phyloP scores from a whole-genome alignment of 2,329 filamentous ascomycete genomes.

The Proliferodiscus dingleyae region DNA sequence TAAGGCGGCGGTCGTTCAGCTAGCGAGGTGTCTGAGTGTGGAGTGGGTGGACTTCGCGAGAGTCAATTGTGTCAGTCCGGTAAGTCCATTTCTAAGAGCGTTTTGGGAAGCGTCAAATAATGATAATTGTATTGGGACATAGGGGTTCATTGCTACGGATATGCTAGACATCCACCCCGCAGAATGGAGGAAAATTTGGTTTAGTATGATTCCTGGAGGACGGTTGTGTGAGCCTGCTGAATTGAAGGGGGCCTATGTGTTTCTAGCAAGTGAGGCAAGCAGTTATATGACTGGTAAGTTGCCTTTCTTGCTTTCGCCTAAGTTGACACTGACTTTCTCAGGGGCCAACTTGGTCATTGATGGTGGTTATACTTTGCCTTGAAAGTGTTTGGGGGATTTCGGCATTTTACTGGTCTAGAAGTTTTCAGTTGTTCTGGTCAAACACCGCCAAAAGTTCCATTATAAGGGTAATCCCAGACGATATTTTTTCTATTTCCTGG shows the following conservation, averaged over 20 bases:
- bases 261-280: constrained; percentile 56
- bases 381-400: too few relatives aligned
- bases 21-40: constrained; percentile 38
- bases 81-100: too few relatives aligned
- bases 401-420: too few relatives aligned
- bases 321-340: not conserved
- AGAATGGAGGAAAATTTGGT: constrained; percentile 15
- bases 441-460: too few relatives aligned
- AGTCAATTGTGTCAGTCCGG: constrained; percentile 37
- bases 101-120: too few relatives aligned
- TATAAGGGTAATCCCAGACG: too few relatives aligned
- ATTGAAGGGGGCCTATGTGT: constrained; percentile 39
- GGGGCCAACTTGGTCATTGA: constrained; percentile 26
- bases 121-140: too few relatives aligned
- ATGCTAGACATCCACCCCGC: constrained; percentile 31
- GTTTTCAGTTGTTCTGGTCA: too few relatives aligned
- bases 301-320: too few relatives aligned
- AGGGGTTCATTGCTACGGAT: constrained; percentile 13
- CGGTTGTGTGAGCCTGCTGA: constrained; percentile 26
- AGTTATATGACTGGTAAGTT: constrained; percentile 47
- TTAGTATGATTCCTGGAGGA: constrained; percentile 14
- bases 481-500: too few relatives aligned
- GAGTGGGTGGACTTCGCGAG: constrained; percentile 40
- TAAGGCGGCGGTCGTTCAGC: constrained; percentile 39
- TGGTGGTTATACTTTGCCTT: constrained; percentile 26